Conservation (phyloP, 257 asterid genomes). For the Rhazya stricta region DNA sequence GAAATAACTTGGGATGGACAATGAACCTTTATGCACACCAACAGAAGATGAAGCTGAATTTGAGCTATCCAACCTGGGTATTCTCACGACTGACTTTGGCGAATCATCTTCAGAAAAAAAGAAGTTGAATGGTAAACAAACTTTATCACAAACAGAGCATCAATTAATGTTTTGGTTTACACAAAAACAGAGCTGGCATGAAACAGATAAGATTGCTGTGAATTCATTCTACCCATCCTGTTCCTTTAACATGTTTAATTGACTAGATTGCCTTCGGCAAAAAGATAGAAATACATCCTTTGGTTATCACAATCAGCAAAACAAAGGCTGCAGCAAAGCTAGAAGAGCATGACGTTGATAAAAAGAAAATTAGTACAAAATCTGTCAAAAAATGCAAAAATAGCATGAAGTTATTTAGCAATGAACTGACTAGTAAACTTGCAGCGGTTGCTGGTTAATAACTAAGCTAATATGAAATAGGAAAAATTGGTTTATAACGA, state of each 20-base stretch:
- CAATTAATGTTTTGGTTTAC: background rate
- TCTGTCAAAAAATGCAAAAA: background rate
- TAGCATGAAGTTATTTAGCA: background rate
- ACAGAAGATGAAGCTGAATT: constrained; percentile 42
- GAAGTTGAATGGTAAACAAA: background rate
- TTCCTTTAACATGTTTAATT: background rate
- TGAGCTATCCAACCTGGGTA: constrained; percentile 47
- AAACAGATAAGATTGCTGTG: background rate
- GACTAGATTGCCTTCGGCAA: background rate
- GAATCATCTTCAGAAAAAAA: constrained; percentile 50
- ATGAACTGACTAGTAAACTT: background rate
- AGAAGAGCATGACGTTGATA: background rate
- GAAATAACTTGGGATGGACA: constrained; percentile 3
- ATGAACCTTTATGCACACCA: constrained; percentile 41
- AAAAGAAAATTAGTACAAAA: background rate
- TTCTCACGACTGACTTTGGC: constrained; percentile 57
- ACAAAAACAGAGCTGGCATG: background rate
- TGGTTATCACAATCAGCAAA: background rate
- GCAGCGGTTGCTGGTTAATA: background rate
- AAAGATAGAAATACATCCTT: background rate
- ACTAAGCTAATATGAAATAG: background rate
- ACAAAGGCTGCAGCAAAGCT: background rate
- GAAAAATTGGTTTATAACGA: background rate
- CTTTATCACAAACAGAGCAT: background rate
- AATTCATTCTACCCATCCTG: background rate